These are phyloP conservation scores for Fusarium circinatum DNA, from an alignment of 2,329 filamentous ascomycete species.

Conservation along the genomic window DNA sequence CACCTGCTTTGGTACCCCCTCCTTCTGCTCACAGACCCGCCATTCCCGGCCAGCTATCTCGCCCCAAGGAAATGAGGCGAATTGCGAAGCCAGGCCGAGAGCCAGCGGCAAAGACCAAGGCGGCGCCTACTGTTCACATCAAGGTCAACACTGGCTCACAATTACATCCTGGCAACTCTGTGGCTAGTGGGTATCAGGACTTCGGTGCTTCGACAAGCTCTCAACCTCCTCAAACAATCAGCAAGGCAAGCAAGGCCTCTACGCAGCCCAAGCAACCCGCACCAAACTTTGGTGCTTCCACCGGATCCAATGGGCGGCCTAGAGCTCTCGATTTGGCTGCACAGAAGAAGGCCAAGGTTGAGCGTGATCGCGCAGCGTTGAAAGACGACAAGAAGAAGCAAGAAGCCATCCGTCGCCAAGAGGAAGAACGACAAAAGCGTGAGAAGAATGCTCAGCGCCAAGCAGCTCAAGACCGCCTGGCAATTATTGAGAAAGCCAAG, in stretches of 20 bases:
- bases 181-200: constrained; percentile 68
- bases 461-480: constrained; percentile 53
- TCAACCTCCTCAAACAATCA: constrained; percentile 59
- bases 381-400: constrained; percentile 73
- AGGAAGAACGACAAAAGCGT: constrained; percentile 70
- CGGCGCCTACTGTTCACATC: constrained; percentile 73
- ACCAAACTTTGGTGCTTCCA: constrained; percentile 68
- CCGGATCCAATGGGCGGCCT: constrained; percentile 68
- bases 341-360: constrained; percentile 84
- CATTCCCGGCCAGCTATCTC: constrained; percentile 58
- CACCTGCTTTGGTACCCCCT: constrained; percentile 66
- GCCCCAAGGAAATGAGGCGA: constrained; percentile 65
- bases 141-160: constrained; percentile 74
- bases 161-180: constrained; percentile 66
- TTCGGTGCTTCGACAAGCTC: constrained; percentile 45
- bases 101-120: constrained; percentile 66
- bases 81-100: constrained; percentile 73
- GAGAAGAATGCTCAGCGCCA: constrained; percentile 70
- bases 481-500: constrained; percentile 71
- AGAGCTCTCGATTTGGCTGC: constrained; percentile 81
- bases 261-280: constrained; percentile 67
- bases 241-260: constrained; percentile 75
- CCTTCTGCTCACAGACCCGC: constrained; percentile 67
- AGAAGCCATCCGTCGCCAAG: constrained; percentile 68
- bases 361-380: constrained; percentile 75